These are phyloP conservation scores for Oleoguttula mirabilis DNA, from an alignment of 495 filamentous ascomycete genomes.

Conservation along the genomic window DNA sequence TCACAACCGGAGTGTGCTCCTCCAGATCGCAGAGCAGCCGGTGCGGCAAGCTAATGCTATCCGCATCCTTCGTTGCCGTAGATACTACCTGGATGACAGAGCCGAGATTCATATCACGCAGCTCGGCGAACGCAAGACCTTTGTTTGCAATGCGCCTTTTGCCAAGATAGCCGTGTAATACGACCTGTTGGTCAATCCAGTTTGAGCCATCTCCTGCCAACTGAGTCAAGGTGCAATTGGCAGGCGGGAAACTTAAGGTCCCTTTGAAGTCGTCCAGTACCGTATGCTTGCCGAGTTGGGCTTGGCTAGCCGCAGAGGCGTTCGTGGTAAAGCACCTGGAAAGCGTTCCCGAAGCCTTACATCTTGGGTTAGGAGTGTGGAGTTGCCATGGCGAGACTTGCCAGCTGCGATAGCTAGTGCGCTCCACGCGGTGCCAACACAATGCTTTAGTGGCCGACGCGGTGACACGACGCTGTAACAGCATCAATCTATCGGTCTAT, in stretches of 20 bases:
- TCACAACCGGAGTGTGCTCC: constrained; percentile 13
- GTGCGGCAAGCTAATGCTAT: constrained; percentile 15
- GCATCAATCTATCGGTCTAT: too few species aligned
- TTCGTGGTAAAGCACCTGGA: too few species aligned
- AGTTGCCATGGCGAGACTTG: too few species aligned
- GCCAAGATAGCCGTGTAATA: constrained; percentile 62
- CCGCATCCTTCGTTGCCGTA: constrained; percentile 18
- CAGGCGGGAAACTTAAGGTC: constrained; percentile 8
- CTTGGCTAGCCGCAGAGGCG: too few species aligned
- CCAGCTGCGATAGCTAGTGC: too few species aligned
- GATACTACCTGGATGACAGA: constrained; percentile 18
- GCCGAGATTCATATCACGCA: constrained; percentile 33
- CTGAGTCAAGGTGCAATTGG: constrained; percentile 3
- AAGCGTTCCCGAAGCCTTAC: too few species aligned
- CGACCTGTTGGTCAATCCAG: constrained; percentile 39
- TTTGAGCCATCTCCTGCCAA: constrained; percentile 5
- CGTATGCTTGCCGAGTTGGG: too few species aligned
- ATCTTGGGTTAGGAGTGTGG: too few species aligned
- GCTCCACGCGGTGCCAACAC: too few species aligned
- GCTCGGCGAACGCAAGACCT: constrained; percentile 54
- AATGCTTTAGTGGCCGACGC: too few species aligned
- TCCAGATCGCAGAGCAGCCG: constrained; percentile 5
- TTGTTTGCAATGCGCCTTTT: constrained; percentile 49
- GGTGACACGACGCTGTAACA: too few species aligned
- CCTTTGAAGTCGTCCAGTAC: constrained; percentile 15